Conservation (phyloP, 2,329 filamentous ascomycete species). For the Calonectria henricotiae region DNA sequence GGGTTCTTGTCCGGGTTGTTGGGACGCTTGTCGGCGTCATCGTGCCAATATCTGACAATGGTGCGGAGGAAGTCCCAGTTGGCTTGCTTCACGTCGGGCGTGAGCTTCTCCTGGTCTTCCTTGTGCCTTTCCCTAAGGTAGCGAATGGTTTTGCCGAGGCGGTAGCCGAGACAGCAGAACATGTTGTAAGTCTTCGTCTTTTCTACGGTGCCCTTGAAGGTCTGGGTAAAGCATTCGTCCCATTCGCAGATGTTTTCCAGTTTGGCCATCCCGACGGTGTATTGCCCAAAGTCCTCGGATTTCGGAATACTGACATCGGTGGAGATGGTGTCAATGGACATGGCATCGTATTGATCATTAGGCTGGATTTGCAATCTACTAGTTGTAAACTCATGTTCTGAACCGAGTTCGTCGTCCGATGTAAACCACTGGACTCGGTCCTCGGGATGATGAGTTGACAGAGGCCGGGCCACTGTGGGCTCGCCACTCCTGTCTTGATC, state of each 20-base stretch:
- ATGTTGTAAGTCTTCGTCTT: constrained; percentile 41
- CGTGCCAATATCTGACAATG: constrained; percentile 41
- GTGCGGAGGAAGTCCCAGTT: constrained; percentile 40
- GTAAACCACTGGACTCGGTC: constrained; percentile 43
- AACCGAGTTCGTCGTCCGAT: constrained; percentile 5
- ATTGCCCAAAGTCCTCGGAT: constrained; percentile 35
- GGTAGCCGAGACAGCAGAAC: constrained; percentile 57
- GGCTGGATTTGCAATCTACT: background rate
- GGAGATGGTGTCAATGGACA: constrained; percentile 38
- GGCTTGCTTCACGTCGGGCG: constrained; percentile 22
- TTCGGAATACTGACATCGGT: constrained; percentile 36
- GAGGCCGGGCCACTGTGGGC: constrained; percentile 21
- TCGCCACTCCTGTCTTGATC: constrained; percentile 9
- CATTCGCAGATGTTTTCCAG: constrained; percentile 33
- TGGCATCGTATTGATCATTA: constrained; percentile 21
- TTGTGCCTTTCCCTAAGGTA: constrained; percentile 36
- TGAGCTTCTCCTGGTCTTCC: constrained; percentile 36
- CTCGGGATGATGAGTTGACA: constrained; percentile 44
- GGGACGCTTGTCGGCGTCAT: constrained; percentile 40
- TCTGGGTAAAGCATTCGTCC: background rate
- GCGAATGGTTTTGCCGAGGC: constrained; percentile 58
- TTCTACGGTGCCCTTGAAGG: background rate
- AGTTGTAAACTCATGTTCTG: background rate
- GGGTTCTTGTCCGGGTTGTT: constrained; percentile 42
- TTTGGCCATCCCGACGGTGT: constrained; percentile 42